Percentiles rank a stretch among this genome's conserved stretches.
These are phyloP conservation scores for Beauveria sp. DNA, from an alignment of 2,329 filamentous ascomycete genomes.

Conservation along the genomic window DNA sequence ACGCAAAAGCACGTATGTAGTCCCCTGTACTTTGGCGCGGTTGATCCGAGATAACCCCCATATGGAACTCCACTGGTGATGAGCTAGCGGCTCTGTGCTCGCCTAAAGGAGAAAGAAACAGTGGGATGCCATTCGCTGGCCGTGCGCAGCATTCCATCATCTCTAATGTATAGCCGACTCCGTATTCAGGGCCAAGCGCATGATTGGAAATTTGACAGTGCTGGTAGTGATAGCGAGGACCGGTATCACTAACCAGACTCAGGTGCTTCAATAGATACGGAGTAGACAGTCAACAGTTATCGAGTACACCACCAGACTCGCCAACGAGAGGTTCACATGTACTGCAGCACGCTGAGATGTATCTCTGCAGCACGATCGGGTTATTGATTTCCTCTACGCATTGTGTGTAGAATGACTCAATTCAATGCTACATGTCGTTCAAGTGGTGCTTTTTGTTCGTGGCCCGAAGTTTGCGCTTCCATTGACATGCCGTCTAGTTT, in stretches of 20 bases:
- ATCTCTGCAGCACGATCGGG: neutral
- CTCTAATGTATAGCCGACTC: neutral
- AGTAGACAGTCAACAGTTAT: no score
- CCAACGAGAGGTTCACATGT: neutral
- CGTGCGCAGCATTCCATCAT: neutral
- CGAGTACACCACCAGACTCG: no score
- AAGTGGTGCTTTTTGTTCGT: neutral
- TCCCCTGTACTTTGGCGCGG: no score
- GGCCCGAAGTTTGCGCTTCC: no score
- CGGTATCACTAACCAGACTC: no score
- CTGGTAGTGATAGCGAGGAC: neutral
- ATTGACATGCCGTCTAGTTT: neutral
- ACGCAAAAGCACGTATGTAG: no score
- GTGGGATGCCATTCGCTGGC: neutral
- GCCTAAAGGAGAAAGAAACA: neutral
- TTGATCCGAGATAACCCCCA: no score
- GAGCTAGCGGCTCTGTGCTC: neutral
- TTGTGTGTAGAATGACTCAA: neutral
- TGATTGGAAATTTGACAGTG: neutral
- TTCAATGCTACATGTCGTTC: neutral
- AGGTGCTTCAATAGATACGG: no score
- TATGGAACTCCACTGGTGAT: no score
- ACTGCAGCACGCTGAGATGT: neutral
- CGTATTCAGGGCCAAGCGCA: no score
- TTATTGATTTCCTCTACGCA: neutral